Evolutionary conservation across 2,329 filamentous ascomycete species (phyloP).

Genomic region (Dactylellina sp.): DNA sequence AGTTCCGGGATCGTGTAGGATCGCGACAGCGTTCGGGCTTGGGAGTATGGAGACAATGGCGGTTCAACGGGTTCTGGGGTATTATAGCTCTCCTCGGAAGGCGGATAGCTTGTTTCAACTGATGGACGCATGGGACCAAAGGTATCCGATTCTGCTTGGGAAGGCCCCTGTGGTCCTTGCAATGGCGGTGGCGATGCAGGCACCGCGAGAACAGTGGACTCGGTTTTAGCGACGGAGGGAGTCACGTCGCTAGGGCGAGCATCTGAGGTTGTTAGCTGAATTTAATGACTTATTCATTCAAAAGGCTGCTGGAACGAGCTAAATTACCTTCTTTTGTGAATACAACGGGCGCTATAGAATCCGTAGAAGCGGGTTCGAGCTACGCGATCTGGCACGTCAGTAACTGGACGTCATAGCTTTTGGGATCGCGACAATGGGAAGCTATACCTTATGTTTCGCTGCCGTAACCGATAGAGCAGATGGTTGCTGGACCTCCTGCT

Average conservation of each 20-base stretch:
- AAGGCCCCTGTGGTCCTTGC: slow-evolving; percentile 34
- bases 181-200: slow-evolving; percentile 37
- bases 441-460: slow-evolving; percentile 42
- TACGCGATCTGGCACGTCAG: slow-evolving; percentile 57
- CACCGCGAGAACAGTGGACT: slow-evolving; percentile 61
- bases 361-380: slow-evolving; percentile 16
- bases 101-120: slow-evolving; percentile 52
- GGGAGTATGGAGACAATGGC: slow-evolving; percentile 75
- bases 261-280: slow-evolving; percentile 57
- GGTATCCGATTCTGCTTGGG: slow-evolving; percentile 31
- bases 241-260: slow-evolving; percentile 58
- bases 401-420: slow-evolving; percentile 25
- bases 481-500: slow-evolving; percentile 42
- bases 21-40: slow-evolving; percentile 73
- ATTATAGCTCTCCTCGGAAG: slow-evolving; percentile 48
- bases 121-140: slow-evolving; percentile 58
- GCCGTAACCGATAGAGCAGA: background rate
- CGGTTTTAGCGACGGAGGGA: slow-evolving; percentile 65
- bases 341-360: slow-evolving; percentile 16
- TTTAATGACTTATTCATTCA: background rate
- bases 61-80: slow-evolving; percentile 62
- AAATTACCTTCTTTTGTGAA: slow-evolving; percentile 31
- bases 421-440: background rate
- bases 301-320: background rate
- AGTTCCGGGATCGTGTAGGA: slow-evolving; percentile 80